Percentiles rank a stretch among this genome's conserved stretches.
phyloP scores from a whole-genome alignment of 345 rosid species.

The Rhodamnia argentea region DNA sequence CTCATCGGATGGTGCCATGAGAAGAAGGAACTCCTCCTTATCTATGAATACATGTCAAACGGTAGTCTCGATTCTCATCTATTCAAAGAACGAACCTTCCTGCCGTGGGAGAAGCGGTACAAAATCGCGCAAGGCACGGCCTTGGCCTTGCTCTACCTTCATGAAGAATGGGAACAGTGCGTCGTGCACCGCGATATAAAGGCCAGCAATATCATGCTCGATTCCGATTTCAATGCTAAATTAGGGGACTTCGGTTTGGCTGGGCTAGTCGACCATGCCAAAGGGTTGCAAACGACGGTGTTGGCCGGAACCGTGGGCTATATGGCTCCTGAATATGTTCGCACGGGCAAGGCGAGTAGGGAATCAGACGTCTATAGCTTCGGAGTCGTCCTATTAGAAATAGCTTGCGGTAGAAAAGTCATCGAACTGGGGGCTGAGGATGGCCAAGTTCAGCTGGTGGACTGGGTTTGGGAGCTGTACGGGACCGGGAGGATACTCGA shows the following conservation, averaged over 20 bases:
- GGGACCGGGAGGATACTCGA: background rate
- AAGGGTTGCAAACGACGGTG: background rate
- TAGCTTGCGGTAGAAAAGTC: background rate
- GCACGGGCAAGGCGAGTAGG: background rate
- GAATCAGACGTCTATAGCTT: background rate
- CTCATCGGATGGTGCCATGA: background rate
- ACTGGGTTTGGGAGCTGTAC: background rate
- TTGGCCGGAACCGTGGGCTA: background rate
- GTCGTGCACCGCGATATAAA: background rate
- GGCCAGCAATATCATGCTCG: background rate
- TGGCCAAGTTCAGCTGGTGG: background rate
- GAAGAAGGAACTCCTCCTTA: background rate
- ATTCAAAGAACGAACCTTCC: background rate
- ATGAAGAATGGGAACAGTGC: background rate
- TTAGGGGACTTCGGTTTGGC: background rate
- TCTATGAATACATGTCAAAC: background rate
- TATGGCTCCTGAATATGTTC: background rate
- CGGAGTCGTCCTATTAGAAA: background rate
- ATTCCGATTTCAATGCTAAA: background rate
- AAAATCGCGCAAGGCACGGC: background rate
- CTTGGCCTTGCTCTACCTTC: background rate
- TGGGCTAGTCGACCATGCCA: background rate
- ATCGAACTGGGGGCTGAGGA: background rate
- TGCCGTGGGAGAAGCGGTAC: background rate
- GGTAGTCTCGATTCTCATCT: background rate